Base-by-base conservation (phyloP, 257 asterid species). In the Eucommia ulmoides region DNA sequence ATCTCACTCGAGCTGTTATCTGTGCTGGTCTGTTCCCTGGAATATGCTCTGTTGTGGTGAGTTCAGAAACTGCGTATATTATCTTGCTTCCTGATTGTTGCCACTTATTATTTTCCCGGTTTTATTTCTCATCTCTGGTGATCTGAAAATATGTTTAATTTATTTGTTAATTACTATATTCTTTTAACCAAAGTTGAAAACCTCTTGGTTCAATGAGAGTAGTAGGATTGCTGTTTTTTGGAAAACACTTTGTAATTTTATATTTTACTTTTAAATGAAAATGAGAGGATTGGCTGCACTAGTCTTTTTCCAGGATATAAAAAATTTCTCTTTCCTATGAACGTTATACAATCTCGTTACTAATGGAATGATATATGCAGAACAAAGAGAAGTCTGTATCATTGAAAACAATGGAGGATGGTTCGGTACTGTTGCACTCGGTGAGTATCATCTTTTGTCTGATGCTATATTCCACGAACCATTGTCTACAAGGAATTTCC, bases 21-120 rank as follows among this genome's bases (percentile, higher is more conserved):
- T 87, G 94, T 25, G 94, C 93, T 0, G 97, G 97, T 61, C 80
- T 87, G 26, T 87, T 78, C 78, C 97, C 97, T 56, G 93, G 94
- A 59, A 72, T 87, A 69, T 83, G 93, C 80, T 87, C 94, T 57
- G 93, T 87, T 59, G 80, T 87, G 80, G 97, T 87, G 73, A 74
- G 91, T 74, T 51, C 3, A 60, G 35, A 42, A 42, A 1, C 9
- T 8, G n/a, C 19, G n/a, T 42, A 16, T 3, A 16, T 3, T 42
- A 16, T 42, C 48, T 42, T 42, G 48, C 19, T 42, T 42, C 21
- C n/a, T n/a, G n/a, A n/a, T n/a, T n/a, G n/a, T n/a, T n/a, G n/a
- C n/a, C n/a, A n/a, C n/a, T n/a, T n/a, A n/a, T n/a, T n/a, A n/a
- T n/a, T n/a, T n/a, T n/a, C n/a, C n/a, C n/a, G n/a, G 9, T 18